Base-by-base conservation (phyloP, 441 rosid genomes). In the Bruguiera hainesii region DNA sequence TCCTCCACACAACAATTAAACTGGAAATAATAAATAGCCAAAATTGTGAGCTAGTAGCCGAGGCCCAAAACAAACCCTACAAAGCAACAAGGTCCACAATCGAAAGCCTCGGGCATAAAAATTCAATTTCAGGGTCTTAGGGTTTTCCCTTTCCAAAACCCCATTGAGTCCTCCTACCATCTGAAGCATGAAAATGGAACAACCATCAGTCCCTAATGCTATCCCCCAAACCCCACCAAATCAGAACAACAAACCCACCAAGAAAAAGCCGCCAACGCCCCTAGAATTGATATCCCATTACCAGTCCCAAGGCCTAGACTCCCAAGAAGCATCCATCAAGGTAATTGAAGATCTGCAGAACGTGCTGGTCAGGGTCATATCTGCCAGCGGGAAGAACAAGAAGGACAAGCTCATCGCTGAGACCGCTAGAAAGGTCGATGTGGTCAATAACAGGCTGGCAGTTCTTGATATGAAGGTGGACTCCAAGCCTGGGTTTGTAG, bases 311-410 rank as follows among this genome's bases (percentile, higher is more conserved):
- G 98, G 98, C 18, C 78, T 93, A 6, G 93, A 87, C 63, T 74
- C 85, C 25, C 79, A 81, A 0, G 82, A 93, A 75, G 97, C 98
- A 19, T 89, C 97, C 25, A 48, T 85, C 69, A 91, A 88, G 72
- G 98, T 87, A 39, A 91, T 93, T 57, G 96, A 91, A 66, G 96
- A 93, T 75, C 93, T 91, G 25, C 98, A 93, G 73, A 85, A 79
- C 61, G 83, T 87, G 23, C 84, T 91, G 19, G 71, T 84, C 67
- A 83, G 87, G 66, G 78, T 83, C 65, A 59, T 82, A 60, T 78
- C 89, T 5, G 78, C 89, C 52, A 78, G 65, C 63, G 80, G 64
- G 79, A 69, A 71, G 68, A 67, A 74, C 57, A 84, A 62, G 75
- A 80, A 81, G 67, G 89, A 86, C 65, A 87, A 77, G 83, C 57